Base-by-base conservation (phyloP, 108 stramenopile genomes). In the Cyclostephanos tholiformis region DNA sequence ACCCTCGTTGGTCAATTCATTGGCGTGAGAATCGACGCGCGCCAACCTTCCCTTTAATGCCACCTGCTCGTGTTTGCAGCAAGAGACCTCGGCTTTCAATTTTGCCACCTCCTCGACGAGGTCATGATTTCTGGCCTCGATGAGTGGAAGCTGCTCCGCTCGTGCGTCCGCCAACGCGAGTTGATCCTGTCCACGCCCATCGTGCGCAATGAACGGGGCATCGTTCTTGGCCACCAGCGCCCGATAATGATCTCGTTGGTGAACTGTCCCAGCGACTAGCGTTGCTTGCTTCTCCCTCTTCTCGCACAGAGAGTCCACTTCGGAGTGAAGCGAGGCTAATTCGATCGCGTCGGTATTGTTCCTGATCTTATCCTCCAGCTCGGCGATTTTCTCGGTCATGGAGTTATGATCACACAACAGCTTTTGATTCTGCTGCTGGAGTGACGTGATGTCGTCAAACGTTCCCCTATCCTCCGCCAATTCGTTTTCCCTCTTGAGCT, bases 231-330 rank as follows among this genome's bases (percentile, higher is more conserved):
- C 76, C 27, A 92, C 74, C 30, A 92, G 59, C 7, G 89, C 89
- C 25, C 91, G 83, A 73, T 94, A 96, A 14, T 93, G 69, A 76
- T 96, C 93, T 8, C 95, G 88, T 60, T 94, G 95, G 67, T 94
- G 87, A 11, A 91, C 93, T 52, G 93, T 93, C 35, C 83, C 85
- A 41, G 82, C 82, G 2, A 93, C 91, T 23, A 92, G 65, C 22
- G 58, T 79, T 35, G 88, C 82, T 69, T 96, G 93, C 14, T 81
- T 84, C 58, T 88, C 77, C 25, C 91, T 81, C 29, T 96, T 89
- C 46, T 89, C 89, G 6, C 83, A 76, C 30, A 96, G 56, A 4
- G 65, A 53, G 2, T 65, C 79, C 13, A 93, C 52, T 68, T 94
- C 91, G 52, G 58, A 38, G 38, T 86, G 82, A 12, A 76, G 60